These are phyloP conservation scores for Mycotypha africana DNA, from an alignment of 371 early-diverging fungal species.

Conservation along the genomic window DNA sequence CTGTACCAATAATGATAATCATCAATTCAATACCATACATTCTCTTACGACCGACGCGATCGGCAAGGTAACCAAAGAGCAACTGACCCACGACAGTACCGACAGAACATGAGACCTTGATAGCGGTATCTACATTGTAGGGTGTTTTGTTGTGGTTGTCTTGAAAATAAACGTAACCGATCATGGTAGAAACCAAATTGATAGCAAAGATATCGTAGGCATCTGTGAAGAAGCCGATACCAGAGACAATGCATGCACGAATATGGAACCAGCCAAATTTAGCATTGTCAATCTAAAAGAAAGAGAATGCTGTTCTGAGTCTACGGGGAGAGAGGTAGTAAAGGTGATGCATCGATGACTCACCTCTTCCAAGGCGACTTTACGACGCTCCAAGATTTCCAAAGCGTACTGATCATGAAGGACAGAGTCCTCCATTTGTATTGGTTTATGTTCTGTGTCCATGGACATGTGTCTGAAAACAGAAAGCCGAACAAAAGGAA, in stretches of 20 bases:
- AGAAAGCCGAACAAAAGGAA: too few relatives aligned
- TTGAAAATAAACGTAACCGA: constrained; percentile 66
- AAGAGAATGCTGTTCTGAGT: too few relatives aligned
- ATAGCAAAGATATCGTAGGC: constrained; percentile 88
- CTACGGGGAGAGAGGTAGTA: too few relatives aligned
- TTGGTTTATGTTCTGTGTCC: constrained; percentile 15
- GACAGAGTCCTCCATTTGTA: constrained; percentile 11
- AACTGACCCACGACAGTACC: constrained; percentile 80
- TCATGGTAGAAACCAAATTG: constrained; percentile 71
- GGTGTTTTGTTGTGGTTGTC: constrained; percentile 30
- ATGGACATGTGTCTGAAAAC: too few relatives aligned
- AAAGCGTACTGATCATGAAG: constrained; percentile 15
- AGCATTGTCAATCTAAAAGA: constrained; percentile 43
- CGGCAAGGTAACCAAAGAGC: constrained; percentile 72
- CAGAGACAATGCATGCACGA: constrained; percentile 80
- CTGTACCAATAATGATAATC: constrained; percentile 66
- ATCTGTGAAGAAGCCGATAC: constrained; percentile 87
- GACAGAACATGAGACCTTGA: constrained; percentile 70
- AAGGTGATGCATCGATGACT: too few relatives aligned
- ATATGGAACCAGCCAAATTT: constrained; percentile 78
- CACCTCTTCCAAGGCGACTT: constrained; percentile 36
- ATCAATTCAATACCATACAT: constrained; percentile 82
- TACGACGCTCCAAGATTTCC: constrained; percentile 30
- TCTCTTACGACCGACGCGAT: constrained; percentile 74
- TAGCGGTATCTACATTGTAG: constrained; percentile 55